Conservation (phyloP, 2,329 filamentous ascomycete genomes). For the Trichoderma brevicompactum region DNA sequence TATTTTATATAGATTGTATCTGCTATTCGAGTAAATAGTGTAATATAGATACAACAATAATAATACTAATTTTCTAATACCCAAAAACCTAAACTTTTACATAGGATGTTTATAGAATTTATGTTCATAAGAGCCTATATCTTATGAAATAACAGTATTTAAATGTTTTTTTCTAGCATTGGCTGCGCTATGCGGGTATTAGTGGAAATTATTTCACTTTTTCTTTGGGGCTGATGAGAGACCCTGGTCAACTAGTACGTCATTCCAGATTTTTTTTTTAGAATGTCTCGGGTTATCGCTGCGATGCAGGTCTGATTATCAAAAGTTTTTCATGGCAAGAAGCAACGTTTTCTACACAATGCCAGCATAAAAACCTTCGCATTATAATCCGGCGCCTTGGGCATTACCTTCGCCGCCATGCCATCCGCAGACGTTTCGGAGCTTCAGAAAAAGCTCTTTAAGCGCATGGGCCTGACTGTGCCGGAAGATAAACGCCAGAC, state of each 20-base stretch:
- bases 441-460: conserved; percentile 46
- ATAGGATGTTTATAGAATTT: no score
- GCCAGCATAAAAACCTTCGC: background rate
- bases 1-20: no score
- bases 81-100: no score
- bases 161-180: no score
- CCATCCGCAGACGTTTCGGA: conserved; percentile 38
- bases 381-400: background rate
- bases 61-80: no score
- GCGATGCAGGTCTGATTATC: background rate
- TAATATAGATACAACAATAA: no score
- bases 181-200: no score
- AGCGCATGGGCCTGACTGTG: conserved; percentile 43
- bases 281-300: background rate
- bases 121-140: no score
- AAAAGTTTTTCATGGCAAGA: background rate
- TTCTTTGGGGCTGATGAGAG: background rate
- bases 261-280: conserved; percentile 13
- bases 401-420: conserved; percentile 29
- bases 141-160: no score
- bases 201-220: background rate
- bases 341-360: background rate
- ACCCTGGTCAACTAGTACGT: conserved; percentile 15
- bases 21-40: no score
- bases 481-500: conserved; percentile 32